A percentile compares a stretch with the other conserved stretches of the same genome.
phyloP scores from a whole-genome alignment of 2,329 filamentous ascomycete genomes.

The Pestalotiopsis sp. region DNA sequence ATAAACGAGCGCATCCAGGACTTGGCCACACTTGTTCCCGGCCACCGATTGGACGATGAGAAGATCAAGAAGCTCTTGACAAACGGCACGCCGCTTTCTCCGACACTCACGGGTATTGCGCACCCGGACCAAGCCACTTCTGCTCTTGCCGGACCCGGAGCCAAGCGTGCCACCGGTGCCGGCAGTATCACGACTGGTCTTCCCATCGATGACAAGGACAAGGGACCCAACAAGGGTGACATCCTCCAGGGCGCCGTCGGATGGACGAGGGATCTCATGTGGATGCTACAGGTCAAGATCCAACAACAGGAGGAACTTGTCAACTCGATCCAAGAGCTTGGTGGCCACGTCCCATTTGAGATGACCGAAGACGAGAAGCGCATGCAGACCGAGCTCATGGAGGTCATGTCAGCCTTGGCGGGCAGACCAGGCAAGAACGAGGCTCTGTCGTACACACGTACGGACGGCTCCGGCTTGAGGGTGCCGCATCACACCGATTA shows the following conservation, averaged over 20 bases:
- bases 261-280: conserved; percentile 98
- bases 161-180: conserved; percentile 75
- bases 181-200: conserved; percentile 91
- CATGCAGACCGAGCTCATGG: conserved; percentile 91
- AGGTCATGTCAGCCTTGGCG: conserved; percentile 60
- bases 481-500: conserved; percentile 94
- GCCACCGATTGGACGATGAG: conserved; percentile 92
- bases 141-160: conserved; percentile 81
- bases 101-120: conserved; percentile 72
- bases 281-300: conserved; percentile 88
- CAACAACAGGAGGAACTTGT: conserved; percentile 87
- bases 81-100: conserved; percentile 88
- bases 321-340: conserved; percentile 72
- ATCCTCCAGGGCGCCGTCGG: conserved; percentile 96
- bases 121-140: conserved; percentile 81
- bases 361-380: conserved; percentile 89
- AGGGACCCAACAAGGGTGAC: conserved; percentile 97
- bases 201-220: conserved; percentile 95
- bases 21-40: conserved; percentile 87
- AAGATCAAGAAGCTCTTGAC: conserved; percentile 94
- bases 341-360: conserved; percentile 78
- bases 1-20: conserved; percentile 99
- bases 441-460: conserved; percentile 80
- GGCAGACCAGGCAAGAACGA: conserved; percentile 67
- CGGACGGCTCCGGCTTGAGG: conserved; percentile 80